These are phyloP conservation scores for Dalbergia cochinchinensis DNA, from an alignment of 306 rosid species.

Conservation along the genomic window DNA sequence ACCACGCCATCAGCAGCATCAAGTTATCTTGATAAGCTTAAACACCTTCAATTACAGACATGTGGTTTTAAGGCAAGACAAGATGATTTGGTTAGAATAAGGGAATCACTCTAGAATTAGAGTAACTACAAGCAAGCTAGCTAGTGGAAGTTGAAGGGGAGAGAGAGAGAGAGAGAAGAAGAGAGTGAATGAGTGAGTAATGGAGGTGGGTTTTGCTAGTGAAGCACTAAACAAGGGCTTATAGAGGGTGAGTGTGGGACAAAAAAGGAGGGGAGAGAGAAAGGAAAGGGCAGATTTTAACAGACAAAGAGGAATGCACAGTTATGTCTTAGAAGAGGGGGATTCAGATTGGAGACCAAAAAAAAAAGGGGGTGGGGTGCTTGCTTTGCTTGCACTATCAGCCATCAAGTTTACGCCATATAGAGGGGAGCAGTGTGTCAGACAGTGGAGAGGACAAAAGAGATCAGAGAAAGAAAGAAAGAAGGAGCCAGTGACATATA, in stretches of 20 bases:
- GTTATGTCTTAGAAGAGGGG: slow-evolving; percentile 40
- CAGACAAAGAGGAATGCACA: slow-evolving; percentile 52
- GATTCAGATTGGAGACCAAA: slow-evolving; percentile 1
- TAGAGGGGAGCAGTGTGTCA: slow-evolving; percentile 66
- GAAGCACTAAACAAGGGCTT: slow-evolving; percentile 70
- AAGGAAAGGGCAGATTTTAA: slow-evolving; percentile 49
- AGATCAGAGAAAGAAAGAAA: slow-evolving; percentile 33
- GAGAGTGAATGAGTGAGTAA: slow-evolving; percentile 29
- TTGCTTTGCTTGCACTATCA: slow-evolving; percentile 86
- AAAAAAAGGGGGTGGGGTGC: slow-evolving; percentile 47
- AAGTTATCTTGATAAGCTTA: background rate
- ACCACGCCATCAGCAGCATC: background rate
- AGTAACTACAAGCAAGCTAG: background rate
- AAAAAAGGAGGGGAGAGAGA: slow-evolving; percentile 12
- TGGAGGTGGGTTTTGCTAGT: slow-evolving; percentile 50
- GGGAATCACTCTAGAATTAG: no score
- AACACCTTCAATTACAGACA: slow-evolving; percentile 28
- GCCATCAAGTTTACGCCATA: slow-evolving; percentile 75
- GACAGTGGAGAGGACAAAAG: slow-evolving; percentile 61
- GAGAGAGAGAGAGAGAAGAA: background rate
- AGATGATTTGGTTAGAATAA: slow-evolving; percentile 26
- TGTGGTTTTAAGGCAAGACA: slow-evolving; percentile 24
- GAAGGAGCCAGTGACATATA: background rate
- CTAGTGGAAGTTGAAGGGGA: background rate
- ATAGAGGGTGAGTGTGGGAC: slow-evolving; percentile 48